A percentile compares a stretch with the other conserved stretches of the same genome.
Evolutionary conservation across 176 grass and related monocot species (phyloP).

Genomic region (Lolium rigidum): DNA sequence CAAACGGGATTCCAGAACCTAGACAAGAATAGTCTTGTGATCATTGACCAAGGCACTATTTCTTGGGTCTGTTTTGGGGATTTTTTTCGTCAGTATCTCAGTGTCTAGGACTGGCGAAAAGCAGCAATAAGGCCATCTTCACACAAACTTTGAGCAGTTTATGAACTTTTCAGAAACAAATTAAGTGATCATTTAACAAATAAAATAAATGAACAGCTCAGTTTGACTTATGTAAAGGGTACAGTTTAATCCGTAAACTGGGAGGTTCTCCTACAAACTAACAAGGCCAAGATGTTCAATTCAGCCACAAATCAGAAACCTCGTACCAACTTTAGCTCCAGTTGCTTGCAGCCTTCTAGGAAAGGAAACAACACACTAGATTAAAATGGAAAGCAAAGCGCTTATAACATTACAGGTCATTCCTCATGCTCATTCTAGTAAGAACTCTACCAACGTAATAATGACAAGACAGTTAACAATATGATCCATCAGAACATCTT

Average conservation of each 20-base stretch:
- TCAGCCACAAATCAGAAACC: neutral
- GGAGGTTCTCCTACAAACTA: constrained; percentile 18
- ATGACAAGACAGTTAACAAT: neutral
- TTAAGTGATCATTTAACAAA: neutral
- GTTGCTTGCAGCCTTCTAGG: neutral
- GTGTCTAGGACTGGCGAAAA: neutral
- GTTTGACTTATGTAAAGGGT: neutral
- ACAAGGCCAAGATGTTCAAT: constrained; percentile 1
- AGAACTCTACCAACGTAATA: neutral
- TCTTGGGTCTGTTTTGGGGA: neutral
- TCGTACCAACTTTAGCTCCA: constrained; percentile 1
- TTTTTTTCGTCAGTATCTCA: neutral
- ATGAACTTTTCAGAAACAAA: constrained; percentile 1
- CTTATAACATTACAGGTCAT: neutral
- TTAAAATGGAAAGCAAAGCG: constrained; percentile 6
- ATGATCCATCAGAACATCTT: neutral
- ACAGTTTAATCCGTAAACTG: neutral
- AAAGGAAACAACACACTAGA: constrained; percentile 6
- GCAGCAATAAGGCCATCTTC: neutral
- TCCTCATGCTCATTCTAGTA: neutral
- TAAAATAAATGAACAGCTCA: neutral
- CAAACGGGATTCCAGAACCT: neutral
- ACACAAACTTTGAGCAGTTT: constrained; percentile 3
- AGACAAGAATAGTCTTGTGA: constrained; percentile 14
- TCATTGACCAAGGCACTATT: neutral